Percentiles rank a stretch among this genome's conserved stretches.
phyloP scores from a whole-genome alignment of 345 rosid genomes.

The Streptanthus diversifolius region DNA sequence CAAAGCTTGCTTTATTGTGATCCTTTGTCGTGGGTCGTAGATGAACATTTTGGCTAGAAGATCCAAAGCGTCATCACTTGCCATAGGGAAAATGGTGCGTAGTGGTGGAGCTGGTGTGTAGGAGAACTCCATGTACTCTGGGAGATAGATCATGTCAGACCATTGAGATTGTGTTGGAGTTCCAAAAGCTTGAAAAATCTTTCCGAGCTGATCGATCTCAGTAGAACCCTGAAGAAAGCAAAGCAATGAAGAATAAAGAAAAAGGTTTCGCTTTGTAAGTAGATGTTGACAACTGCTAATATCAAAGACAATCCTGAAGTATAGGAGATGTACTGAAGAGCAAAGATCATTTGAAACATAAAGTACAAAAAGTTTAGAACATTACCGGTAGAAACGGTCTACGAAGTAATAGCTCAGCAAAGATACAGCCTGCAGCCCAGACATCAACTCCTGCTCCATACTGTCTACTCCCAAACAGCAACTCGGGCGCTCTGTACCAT shows the following conservation, averaged over 20 bases:
- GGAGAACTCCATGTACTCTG: conserved; percentile 53
- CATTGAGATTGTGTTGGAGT: conserved; percentile 53
- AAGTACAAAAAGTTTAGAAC: neutral
- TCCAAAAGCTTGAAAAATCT: conserved; percentile 56
- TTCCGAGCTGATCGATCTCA: conserved; percentile 58
- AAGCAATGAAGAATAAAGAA: neutral
- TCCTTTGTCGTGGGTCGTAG: conserved; percentile 51
- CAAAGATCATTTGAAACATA: neutral
- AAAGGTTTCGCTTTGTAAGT: neutral
- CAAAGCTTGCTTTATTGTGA: conserved; percentile 53
- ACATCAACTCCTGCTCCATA: conserved; percentile 63
- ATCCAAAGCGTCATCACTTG: conserved; percentile 56
- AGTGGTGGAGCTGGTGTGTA: conserved; percentile 42
- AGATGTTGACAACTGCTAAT: neutral
- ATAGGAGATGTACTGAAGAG: neutral
- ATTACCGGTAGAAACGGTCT: conserved; percentile 51
- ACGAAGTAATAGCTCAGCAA: conserved; percentile 56
- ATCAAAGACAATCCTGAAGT: neutral
- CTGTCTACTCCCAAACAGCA: conserved; percentile 52
- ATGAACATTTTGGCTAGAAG: conserved; percentile 51
- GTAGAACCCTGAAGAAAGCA: conserved; percentile 41
- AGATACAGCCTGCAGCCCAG: conserved; percentile 64
- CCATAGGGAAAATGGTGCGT: conserved; percentile 51
- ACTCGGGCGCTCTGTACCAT: conserved; percentile 65
- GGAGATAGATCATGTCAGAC: conserved; percentile 57